Evolutionary conservation across 306 rosid genomes (phyloP).

Genomic region (Trifolium dubium): DNA sequence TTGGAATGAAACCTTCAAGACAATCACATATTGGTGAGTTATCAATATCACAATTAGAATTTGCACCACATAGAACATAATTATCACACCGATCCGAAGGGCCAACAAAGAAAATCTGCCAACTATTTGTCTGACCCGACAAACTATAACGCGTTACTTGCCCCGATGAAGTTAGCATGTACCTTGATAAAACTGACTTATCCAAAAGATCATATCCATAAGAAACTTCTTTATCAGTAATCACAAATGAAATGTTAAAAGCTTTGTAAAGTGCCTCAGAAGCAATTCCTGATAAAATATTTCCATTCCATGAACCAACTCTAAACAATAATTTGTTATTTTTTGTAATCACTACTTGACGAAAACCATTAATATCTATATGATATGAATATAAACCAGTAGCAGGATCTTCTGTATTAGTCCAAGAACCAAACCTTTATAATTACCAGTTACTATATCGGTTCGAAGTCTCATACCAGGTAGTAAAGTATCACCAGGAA

Average conservation of each 20-base stretch:
- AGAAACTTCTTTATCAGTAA: slow-evolving; percentile 40
- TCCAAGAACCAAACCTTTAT: slow-evolving; percentile 36
- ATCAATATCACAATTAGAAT: slow-evolving; percentile 29
- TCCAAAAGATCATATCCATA: slow-evolving; percentile 38
- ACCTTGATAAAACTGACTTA: slow-evolving; percentile 31
- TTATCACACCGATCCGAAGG: slow-evolving; percentile 37
- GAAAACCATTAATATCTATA: slow-evolving; percentile 41
- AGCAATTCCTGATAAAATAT: slow-evolving; percentile 22
- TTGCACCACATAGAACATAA: slow-evolving; percentile 42
- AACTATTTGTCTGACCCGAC: slow-evolving; percentile 10
- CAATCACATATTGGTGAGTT: slow-evolving; percentile 39
- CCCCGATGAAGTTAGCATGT: slow-evolving; percentile 27
- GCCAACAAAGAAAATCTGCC: slow-evolving; percentile 32
- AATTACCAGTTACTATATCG: not conserved
- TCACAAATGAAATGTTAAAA: slow-evolving; percentile 40
- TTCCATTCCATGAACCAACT: slow-evolving; percentile 46
- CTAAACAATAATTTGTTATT: slow-evolving; percentile 1
- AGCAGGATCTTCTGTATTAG: slow-evolving; percentile 35
- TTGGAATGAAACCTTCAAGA: slow-evolving; percentile 46
- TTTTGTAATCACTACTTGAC: slow-evolving; percentile 35
- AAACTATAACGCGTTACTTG: slow-evolving; percentile 18
- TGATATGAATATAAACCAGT: slow-evolving; percentile 23
- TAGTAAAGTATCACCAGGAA: slow-evolving; percentile 37
- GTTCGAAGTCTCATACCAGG: slow-evolving; percentile 37
- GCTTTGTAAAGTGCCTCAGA: not conserved